phyloP scores from a whole-genome alignment of 257 asterid species.

The Nyctanthes arbortristis region DNA sequence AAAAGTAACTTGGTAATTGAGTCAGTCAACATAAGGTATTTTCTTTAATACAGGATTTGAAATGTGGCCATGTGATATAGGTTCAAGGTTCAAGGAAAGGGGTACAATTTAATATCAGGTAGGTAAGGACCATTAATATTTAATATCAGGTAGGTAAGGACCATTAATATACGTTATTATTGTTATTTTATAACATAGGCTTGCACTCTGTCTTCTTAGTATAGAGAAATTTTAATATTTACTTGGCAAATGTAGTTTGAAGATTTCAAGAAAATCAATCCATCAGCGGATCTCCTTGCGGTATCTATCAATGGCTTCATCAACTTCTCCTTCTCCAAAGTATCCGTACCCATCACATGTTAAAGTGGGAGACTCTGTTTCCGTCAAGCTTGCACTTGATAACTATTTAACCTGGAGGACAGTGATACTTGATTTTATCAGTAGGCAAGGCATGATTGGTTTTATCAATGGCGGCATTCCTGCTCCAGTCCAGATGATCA shows the following conservation, averaged over 20 bases:
- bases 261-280: too few species aligned
- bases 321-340: background rate
- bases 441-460: too few species aligned
- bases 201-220: too few species aligned
- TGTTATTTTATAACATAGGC: background rate
- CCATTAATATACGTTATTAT: background rate
- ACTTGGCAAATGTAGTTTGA: too few species aligned
- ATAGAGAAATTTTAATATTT: too few species aligned
- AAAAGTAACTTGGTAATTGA: background rate
- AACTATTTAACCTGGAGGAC: too few species aligned
- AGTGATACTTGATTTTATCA: too few species aligned
- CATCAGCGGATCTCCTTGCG: too few species aligned
- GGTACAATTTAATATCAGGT: background rate
- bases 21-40: background rate
- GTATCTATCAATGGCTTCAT: background rate
- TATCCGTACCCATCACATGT: background rate
- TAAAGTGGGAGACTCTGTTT: background rate
- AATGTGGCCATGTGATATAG: background rate
- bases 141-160: background rate
- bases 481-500: background rate
- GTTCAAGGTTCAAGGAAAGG: background rate
- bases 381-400: background rate
- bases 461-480: too few species aligned
- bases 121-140: background rate
- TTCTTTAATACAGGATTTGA: background rate